These are phyloP conservation scores for Phytophthora syringae DNA, from an alignment of 352 stramenopile species.

Conservation along the genomic window DNA sequence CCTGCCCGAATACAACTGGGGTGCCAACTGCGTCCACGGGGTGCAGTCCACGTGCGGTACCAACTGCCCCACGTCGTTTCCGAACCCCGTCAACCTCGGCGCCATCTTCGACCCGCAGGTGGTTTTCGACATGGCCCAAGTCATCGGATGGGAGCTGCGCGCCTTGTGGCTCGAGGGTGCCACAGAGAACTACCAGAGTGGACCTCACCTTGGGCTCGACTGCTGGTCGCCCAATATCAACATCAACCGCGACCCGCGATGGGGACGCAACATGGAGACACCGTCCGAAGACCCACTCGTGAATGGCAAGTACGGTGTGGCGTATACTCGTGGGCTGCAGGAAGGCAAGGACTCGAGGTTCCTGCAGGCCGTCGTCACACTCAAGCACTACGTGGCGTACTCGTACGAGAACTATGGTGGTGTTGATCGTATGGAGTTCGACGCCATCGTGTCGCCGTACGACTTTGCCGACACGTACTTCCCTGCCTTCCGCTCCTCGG, in stretches of 20 bases:
- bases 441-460: conserved; percentile 88
- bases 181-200: conserved; percentile 64
- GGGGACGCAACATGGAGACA: conserved; percentile 94
- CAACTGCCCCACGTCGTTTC: conserved; percentile 90
- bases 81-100: conserved; percentile 89
- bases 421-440: conserved; percentile 86
- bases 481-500: conserved; percentile 80
- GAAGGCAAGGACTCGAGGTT: conserved; percentile 70
- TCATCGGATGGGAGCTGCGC: conserved; percentile 87
- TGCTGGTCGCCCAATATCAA: conserved; percentile 97
- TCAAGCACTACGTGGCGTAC: conserved; percentile 96
- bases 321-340: conserved; percentile 92
- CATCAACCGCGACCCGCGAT: conserved; percentile 94
- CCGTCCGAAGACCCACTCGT: conserved; percentile 94
- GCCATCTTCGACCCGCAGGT: conserved; percentile 87
- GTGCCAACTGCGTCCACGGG: conserved; percentile 93
- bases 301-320: conserved; percentile 89
- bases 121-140: conserved; percentile 84
- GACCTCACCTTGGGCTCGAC: conserved; percentile 87
- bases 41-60: conserved; percentile 85
- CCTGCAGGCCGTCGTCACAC: conserved; percentile 90
- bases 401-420: conserved; percentile 82
- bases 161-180: conserved; percentile 82
- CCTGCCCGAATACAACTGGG: conserved; percentile 93
- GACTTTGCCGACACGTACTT: conserved; percentile 95